These are phyloP conservation scores for Talaromyces trachyspermus DNA, from an alignment of 495 filamentous ascomycete species.

Conservation along the genomic window DNA sequence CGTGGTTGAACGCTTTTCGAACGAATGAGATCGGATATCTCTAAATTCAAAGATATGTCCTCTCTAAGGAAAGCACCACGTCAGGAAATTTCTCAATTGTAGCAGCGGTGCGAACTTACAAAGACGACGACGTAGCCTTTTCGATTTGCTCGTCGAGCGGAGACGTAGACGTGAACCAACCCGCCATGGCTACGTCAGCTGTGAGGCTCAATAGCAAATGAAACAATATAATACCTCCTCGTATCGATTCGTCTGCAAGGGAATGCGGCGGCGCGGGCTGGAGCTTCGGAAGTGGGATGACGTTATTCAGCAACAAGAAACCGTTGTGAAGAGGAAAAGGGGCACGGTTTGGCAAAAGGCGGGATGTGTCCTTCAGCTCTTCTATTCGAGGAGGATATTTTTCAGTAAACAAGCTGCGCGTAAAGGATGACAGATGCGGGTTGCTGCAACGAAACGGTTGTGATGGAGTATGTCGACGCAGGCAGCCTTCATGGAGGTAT, in stretches of 20 bases:
- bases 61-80: conserved; percentile 48
- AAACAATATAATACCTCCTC: too few relatives aligned
- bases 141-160: conserved; percentile 96
- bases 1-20: conserved; percentile 95
- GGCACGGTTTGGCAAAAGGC: conserved; percentile 2
- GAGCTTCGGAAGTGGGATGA: conserved; percentile 15
- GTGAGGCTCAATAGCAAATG: not conserved
- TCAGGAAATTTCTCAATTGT: not conserved
- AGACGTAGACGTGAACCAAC: conserved; percentile 84
- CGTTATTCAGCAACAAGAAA: conserved; percentile 15
- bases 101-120: conserved; percentile 47
- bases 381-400: too few relatives aligned
- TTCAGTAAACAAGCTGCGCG: too few relatives aligned
- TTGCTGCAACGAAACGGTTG: too few relatives aligned
- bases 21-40: conserved; percentile 93
- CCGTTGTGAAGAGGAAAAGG: not conserved
- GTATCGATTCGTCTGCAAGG: not conserved
- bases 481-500: too few relatives aligned
- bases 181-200: conserved; percentile 58
- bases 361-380: too few relatives aligned
- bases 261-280: not conserved
- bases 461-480: too few relatives aligned
- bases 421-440: too few relatives aligned
- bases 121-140: conserved; percentile 83
- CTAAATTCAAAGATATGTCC: conserved; percentile 92